phyloP scores from a whole-genome alignment of 1,284 basidiomycete species.

The Papiliotrema fonsecae region DNA sequence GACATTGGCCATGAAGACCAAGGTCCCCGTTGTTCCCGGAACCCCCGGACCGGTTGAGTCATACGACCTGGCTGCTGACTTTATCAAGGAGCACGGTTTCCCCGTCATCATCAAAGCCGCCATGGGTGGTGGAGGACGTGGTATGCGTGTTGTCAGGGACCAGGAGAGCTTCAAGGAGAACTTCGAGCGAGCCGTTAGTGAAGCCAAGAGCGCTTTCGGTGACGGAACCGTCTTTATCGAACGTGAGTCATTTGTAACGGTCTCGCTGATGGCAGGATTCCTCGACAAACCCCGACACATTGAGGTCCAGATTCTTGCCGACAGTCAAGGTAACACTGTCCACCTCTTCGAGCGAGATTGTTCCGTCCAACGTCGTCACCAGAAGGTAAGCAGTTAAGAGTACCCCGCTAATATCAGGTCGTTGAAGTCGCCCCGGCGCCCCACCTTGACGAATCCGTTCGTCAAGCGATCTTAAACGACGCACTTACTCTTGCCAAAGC shows the following conservation, averaged over 20 bases:
- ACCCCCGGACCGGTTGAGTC: constrained; percentile 86
- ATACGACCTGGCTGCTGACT: constrained; percentile 77
- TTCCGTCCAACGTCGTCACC: constrained; percentile 94
- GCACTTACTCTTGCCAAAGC: constrained; percentile 93
- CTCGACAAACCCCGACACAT: constrained; percentile 94
- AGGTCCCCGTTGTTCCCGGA: constrained; percentile 95
- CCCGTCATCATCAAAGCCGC: constrained; percentile 98
- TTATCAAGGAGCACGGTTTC: constrained; percentile 94
- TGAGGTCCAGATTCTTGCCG: constrained; percentile 93
- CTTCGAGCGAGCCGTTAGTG: constrained; percentile 89
- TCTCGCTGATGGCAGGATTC: constrained; percentile 54
- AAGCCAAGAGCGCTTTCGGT: constrained; percentile 94
- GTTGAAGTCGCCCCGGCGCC: constrained; percentile 98
- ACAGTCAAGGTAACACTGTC: constrained; percentile 85
- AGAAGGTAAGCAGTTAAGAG: constrained; percentile 56
- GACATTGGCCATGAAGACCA: constrained; percentile 68
- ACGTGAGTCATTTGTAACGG: constrained; percentile 49
- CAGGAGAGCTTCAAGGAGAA: constrained; percentile 83
- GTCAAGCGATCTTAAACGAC: constrained; percentile 79
- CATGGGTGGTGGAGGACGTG: constrained; percentile 97
- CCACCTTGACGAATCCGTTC: constrained; percentile 83
- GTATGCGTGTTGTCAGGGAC: constrained; percentile 96
- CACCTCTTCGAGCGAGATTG: constrained; percentile 98
- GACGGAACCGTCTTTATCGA: constrained; percentile 99
- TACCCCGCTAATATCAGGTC: constrained; percentile 50